phyloP scores from a whole-genome alignment of 164 flowering plant genomes.

The Nymphaea thermarum region DNA sequence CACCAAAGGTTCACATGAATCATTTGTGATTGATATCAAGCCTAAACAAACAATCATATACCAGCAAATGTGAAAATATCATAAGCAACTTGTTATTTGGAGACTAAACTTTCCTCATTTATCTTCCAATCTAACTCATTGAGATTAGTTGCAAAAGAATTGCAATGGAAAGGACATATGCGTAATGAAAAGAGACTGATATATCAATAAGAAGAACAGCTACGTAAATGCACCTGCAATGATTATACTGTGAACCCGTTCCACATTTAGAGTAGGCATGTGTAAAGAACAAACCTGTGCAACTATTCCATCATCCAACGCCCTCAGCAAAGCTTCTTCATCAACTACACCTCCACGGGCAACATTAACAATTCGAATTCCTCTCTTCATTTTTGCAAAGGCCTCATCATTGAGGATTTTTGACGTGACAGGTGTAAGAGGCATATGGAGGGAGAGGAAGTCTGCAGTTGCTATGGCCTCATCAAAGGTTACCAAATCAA shows the following conservation, averaged over 20 bases:
- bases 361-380: slow-evolving; percentile 70
- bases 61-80: too few species aligned
- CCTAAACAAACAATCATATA: neutral
- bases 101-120: neutral
- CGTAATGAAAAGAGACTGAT: too few species aligned
- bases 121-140: neutral
- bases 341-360: slow-evolving; percentile 93
- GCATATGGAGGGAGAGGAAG: slow-evolving; percentile 84
- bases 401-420: slow-evolving; percentile 73
- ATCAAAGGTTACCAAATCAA: slow-evolving; percentile 67
- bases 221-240: too few species aligned
- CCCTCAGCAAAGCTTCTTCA: slow-evolving; percentile 74
- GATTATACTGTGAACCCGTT: too few species aligned
- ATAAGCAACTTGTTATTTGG: neutral
- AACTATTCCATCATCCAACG: slow-evolving; percentile 67
- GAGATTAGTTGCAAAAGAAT: too few species aligned
- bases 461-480: slow-evolving; percentile 64
- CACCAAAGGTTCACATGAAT: neutral
- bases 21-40: neutral
- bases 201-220: too few species aligned
- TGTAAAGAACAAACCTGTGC: slow-evolving; percentile 44
- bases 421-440: slow-evolving; percentile 67
- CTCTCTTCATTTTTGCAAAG: slow-evolving; percentile 81
- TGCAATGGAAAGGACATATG: too few species aligned
- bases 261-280: neutral